Evolutionary conservation across 2,329 filamentous ascomycete genomes (phyloP).

Genomic region (Colletotrichum sp.): DNA sequence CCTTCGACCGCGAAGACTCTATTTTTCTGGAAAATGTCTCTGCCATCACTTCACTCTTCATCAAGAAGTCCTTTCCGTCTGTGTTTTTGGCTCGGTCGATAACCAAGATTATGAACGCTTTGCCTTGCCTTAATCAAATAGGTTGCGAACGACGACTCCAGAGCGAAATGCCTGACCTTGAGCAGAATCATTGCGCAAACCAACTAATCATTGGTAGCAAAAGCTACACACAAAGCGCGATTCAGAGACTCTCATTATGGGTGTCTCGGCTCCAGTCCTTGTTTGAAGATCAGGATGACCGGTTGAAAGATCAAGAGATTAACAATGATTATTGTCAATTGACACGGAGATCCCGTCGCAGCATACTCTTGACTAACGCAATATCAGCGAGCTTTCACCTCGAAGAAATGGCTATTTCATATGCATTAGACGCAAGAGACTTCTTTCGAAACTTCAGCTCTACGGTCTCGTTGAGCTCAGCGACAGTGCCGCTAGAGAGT

Average conservation of each 20-base stretch:
- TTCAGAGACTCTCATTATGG: neutral
- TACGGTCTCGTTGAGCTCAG: neutral
- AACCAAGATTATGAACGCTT: neutral
- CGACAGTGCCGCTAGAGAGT: neutral
- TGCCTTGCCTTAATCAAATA: neutral
- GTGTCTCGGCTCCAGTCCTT: too few species aligned
- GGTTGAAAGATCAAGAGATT: too few species aligned
- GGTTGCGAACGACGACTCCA: neutral
- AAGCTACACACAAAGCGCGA: too few species aligned
- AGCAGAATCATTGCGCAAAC: neutral
- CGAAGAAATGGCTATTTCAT: neutral
- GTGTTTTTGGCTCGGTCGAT: neutral
- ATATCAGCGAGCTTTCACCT: neutral
- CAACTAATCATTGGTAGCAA: neutral
- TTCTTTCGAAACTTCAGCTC: neutral
- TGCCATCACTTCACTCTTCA: neutral
- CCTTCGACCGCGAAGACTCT: too few species aligned
- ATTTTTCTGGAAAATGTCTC: neutral
- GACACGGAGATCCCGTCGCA: neutral
- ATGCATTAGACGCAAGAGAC: neutral
- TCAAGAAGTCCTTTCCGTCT: neutral
- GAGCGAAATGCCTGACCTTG: too few species aligned
- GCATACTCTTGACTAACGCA: neutral
- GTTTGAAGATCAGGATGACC: neutral
- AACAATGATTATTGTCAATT: too few species aligned